Evolutionary conservation across 2,329 filamentous ascomycete genomes (phyloP).

Genomic region (Epicoccum nigrum): DNA sequence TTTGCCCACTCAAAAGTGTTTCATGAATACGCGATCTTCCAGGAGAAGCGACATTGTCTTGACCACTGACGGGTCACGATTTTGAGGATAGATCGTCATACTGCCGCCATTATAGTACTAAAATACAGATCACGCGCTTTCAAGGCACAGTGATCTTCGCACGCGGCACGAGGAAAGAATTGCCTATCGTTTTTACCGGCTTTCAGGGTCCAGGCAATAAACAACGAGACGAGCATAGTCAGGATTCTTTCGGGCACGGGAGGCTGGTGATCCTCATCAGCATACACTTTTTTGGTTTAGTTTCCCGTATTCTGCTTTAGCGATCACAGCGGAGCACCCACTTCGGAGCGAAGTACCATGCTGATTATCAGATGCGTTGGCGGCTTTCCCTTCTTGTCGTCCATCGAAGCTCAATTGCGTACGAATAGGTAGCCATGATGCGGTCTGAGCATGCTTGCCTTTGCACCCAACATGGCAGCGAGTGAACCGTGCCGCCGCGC

Average conservation of each 20-base stretch:
- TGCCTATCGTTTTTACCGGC: constrained; percentile 11
- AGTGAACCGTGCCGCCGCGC: constrained; percentile 5
- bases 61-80: neutral
- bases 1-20: constrained; percentile 3
- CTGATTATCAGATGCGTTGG: constrained; percentile 6
- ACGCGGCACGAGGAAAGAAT: constrained; percentile 8
- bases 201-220: constrained; percentile 15
- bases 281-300: constrained; percentile 7
- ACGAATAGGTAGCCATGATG: neutral
- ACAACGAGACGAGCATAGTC: constrained; percentile 7
- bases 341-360: constrained; percentile 5
- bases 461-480: neutral
- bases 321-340: constrained; percentile 6
- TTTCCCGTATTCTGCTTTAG: constrained; percentile 5
- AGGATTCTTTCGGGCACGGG: neutral
- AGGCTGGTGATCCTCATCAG: constrained; percentile 3
- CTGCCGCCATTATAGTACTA: constrained; percentile 6
- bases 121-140: neutral
- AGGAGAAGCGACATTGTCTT: neutral
- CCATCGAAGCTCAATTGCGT: neutral
- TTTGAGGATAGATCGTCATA: neutral
- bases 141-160: constrained; percentile 8
- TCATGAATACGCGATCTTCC: neutral
- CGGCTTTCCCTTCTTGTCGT: neutral
- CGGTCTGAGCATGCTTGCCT: constrained; percentile 1